These are phyloP conservation scores for Cystobasidium tubakii DNA, from an alignment of 768 basidiomycete genomes.

Conservation along the genomic window DNA sequence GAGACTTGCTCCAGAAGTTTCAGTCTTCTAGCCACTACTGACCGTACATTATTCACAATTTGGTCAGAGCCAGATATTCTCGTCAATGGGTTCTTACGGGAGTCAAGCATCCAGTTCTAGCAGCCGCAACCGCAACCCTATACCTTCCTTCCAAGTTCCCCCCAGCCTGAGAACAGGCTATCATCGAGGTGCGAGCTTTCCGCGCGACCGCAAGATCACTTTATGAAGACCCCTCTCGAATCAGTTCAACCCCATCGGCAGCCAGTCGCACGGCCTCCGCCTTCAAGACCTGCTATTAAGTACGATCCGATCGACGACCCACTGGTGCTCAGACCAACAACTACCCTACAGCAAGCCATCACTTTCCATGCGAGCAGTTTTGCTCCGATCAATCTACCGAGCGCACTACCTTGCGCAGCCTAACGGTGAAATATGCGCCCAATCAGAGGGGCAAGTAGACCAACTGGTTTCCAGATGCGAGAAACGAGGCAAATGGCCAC, in stretches of 20 bases:
- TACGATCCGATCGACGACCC: not conserved
- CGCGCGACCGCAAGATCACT: not conserved
- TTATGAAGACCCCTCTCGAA: not conserved
- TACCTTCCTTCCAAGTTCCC: not conserved
- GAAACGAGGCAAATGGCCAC: no score
- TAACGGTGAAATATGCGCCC: no score
- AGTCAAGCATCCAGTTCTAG: not conserved
- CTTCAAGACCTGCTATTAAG: not conserved
- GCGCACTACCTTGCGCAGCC: not conserved
- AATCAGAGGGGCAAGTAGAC: no score
- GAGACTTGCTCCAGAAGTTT: not conserved
- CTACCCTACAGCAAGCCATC: not conserved
- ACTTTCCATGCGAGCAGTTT: conserved; percentile 1
- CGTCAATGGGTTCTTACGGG: not conserved
- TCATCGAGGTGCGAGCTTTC: not conserved
- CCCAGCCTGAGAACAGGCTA: conserved; percentile 11
- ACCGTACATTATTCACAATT: not conserved
- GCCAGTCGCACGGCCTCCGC: not conserved
- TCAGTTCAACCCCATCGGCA: not conserved
- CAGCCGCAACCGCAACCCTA: not conserved
- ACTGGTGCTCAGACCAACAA: not conserved
- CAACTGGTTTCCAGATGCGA: no score
- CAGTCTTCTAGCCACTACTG: no score
- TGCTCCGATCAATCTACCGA: not conserved
- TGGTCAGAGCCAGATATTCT: not conserved